Evolutionary conservation across 352 stramenopile genomes (phyloP), one percentile per base, ranked within the genome.

Genomic region (Pythium utonaiense): DNA sequence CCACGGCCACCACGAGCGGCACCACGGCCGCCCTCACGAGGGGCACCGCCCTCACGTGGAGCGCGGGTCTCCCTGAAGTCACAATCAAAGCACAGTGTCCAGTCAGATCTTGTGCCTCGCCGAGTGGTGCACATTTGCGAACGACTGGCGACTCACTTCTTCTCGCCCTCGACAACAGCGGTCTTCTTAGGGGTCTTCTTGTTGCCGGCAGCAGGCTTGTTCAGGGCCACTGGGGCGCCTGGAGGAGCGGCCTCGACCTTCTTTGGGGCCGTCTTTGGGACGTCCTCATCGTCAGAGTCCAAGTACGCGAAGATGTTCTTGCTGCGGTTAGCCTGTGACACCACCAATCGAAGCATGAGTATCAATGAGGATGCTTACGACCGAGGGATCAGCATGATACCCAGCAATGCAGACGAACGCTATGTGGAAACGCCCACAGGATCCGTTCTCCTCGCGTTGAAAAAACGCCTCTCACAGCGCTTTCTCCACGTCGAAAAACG

Each of bases 171-270:
- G 31, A 78, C 70, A 27, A 75, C 55, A 36, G 64, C 10, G 40
- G 33, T 57, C 70, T 89, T 91, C 71, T 93, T 91, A 56, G 57
- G 57, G 34, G 64, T 57, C 75, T 90, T 89, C 74, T 93, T 93
- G 77, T 93, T 93, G 57, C 83, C 83, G 27, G 83, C 83, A 40
- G 80, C 76, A 47, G 83, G 83, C 80, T 93, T 93, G 79, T 93
- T 93, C 47, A 93, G 69, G 48, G 78, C 54, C 49, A 92, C 83
- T 34, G 78, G 74, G 48, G 79, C 64, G 31, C 78, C 80, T 52
- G 80, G 62, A 16, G 80, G 60, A 41, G 75, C 66, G 17, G 57
- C 40, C 63, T 78, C 66, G 34, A 58, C 53, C 66, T 74, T 77
- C 65, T 77, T 77, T 51, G 60, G 47, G 71, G 87, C 82, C 62